Evolutionary conservation across 768 basidiomycete species (phyloP), one percentile per base, ranked within the genome.

Genomic region (Coprinopsis sp.): DNA sequence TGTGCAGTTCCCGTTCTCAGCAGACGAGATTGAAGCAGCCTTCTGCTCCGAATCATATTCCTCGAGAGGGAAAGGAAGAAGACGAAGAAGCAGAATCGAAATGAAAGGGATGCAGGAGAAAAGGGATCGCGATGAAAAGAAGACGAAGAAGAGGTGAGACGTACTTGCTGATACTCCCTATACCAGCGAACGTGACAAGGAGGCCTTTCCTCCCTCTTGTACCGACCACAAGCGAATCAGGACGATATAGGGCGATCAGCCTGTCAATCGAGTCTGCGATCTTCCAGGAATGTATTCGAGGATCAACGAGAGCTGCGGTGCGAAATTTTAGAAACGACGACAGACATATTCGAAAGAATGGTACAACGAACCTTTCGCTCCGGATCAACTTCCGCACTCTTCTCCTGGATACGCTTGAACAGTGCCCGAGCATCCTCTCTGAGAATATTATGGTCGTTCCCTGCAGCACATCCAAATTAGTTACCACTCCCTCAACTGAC

Each of bases 241-340:
- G 91, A 28, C 88, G 84, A 58, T 95, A 93, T 5, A 96, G 77
- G 0, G 91, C 88, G 53, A 95, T 93, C 50, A 94, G 79, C 41
- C 94, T 84, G 59, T 97, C 91, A 44, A 98, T 83, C 8, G 89
- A 90, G 41, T 87, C 81, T 1, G 91, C 90, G 4, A 95, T 80
- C 46, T 83, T 25, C 95, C 96, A 0, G 93, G 90, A 38, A 97
- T 88, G 61, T 87, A 93, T 69, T 98, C 95, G 33, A 98, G 82
- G 41, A 96, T 85, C 41, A 99, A 76, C 0, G 88, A 92, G 22
- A 98, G 75, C 84, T 90, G 12, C n/a, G 37, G 24, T 25, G 27
- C 27, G 11, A 13, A 19, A 13, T 23, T 12, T 36, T 22, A 29
- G 12, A 16, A 38, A n/a, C 40, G 37, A n/a, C n/a, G n/a, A n/a